These are phyloP conservation scores for Murraya koenigii DNA, from an alignment of 345 rosid genomes.

Conservation along the genomic window DNA sequence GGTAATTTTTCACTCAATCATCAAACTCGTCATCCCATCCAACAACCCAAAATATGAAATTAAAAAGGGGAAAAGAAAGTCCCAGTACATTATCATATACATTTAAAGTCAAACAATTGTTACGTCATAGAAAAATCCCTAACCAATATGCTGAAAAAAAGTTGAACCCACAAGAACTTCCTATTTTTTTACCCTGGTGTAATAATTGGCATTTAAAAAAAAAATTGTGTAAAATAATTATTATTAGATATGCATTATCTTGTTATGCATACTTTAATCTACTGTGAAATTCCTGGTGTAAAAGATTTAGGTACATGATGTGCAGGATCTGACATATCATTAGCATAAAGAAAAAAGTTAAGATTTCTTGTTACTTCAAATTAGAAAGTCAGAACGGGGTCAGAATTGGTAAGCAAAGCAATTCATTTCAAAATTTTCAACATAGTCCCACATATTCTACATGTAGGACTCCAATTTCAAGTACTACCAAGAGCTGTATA, in stretches of 20 bases:
- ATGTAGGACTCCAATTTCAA: conserved; percentile 21
- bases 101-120: neutral
- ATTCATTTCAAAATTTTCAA: conserved; percentile 10
- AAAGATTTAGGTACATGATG: neutral
- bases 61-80: neutral
- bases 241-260: neutral
- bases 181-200: neutral
- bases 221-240: neutral
- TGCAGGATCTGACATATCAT: neutral
- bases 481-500: conserved; percentile 20
- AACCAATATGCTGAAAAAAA: neutral
- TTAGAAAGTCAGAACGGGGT: conserved; percentile 5
- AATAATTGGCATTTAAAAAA: no score
- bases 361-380: neutral
- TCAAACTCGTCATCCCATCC: neutral
- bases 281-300: neutral
- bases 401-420: conserved; percentile 18
- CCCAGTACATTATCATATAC: neutral
- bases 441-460: conserved; percentile 17
- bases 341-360: neutral
- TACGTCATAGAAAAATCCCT: neutral
- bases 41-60: neutral
- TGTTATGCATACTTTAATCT: neutral
- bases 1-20: neutral
- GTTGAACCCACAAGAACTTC: neutral